Evolutionary conservation across 495 filamentous ascomycete genomes (phyloP).

Genomic region (Extremus antarcticus): DNA sequence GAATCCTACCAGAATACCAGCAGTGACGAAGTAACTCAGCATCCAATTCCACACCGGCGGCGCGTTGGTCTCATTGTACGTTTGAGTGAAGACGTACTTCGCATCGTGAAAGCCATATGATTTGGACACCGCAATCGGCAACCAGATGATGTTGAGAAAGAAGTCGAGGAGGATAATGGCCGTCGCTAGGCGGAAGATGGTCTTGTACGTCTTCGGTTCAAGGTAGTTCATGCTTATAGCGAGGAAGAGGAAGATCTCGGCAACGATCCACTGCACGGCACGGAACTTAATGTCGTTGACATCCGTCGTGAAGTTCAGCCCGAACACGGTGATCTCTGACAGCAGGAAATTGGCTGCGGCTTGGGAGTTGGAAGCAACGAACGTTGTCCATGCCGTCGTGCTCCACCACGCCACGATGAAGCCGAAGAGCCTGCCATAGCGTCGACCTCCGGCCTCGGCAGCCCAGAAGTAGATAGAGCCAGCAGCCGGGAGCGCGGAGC

Average conservation of each 20-base stretch:
- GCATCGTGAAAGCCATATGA: conserved; percentile 46
- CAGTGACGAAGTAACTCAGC: conserved; percentile 46
- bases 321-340: conserved; percentile 45
- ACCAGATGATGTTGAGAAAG: conserved; percentile 46
- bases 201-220: conserved; percentile 24
- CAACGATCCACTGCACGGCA: conserved; percentile 46
- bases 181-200: conserved; percentile 40
- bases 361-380: conserved; percentile 39
- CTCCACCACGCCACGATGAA: conserved; percentile 51
- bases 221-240: conserved; percentile 26
- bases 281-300: conserved; percentile 40
- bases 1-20: conserved; percentile 48
- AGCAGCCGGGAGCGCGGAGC: conserved; percentile 44
- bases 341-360: conserved; percentile 46
- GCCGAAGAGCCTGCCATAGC: conserved; percentile 42
- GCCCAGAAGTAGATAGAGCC: conserved; percentile 50
- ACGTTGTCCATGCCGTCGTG: conserved; percentile 50
- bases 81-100: conserved; percentile 46
- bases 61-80: conserved; percentile 46
- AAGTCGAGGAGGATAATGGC: conserved; percentile 44
- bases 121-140: conserved; percentile 42
- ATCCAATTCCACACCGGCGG: conserved; percentile 50
- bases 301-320: conserved; percentile 40
- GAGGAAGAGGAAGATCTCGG: conserved; percentile 35
- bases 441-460: conserved; percentile 43